Conservation (phyloP, 2,329 filamentous ascomycete species). For the Ascosphaera apis region DNA sequence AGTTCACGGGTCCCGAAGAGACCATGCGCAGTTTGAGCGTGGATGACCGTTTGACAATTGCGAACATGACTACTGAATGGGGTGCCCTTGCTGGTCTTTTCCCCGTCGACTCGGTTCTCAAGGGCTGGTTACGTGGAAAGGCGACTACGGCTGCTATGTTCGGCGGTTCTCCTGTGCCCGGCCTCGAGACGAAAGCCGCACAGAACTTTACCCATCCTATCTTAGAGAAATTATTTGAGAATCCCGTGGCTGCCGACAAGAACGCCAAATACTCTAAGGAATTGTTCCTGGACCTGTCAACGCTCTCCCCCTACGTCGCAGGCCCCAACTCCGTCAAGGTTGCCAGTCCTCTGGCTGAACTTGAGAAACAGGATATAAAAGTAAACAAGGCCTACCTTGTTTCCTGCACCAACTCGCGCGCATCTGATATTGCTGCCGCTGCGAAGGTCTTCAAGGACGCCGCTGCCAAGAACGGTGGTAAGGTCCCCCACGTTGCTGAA, state of each 20-base stretch:
- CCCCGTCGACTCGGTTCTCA: slow-evolving; percentile 51
- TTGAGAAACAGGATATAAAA: slow-evolving; percentile 51
- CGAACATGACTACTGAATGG: slow-evolving; percentile 70
- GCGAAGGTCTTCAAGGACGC: slow-evolving; percentile 70
- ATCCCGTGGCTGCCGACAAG: slow-evolving; percentile 45
- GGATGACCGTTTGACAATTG: slow-evolving; percentile 44
- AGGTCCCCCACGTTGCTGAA: slow-evolving; percentile 44
- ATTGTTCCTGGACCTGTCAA: slow-evolving; percentile 60
- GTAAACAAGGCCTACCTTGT: slow-evolving; percentile 73
- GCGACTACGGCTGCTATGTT: slow-evolving; percentile 46
- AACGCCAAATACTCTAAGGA: slow-evolving; percentile 65
- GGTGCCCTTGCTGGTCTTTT: slow-evolving; percentile 53
- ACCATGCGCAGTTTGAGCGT: slow-evolving; percentile 51
- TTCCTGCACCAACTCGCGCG: slow-evolving; percentile 69
- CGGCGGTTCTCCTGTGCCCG: slow-evolving; percentile 13
- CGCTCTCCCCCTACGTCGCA: slow-evolving; percentile 60
- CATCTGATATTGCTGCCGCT: slow-evolving; percentile 59
- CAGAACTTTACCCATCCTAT: slow-evolving; percentile 46
- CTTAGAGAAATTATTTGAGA: slow-evolving; percentile 48
- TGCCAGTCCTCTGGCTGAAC: slow-evolving; percentile 49
- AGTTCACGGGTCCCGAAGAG: slow-evolving; percentile 61
- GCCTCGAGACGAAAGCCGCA: slow-evolving; percentile 23
- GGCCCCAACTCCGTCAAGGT: slow-evolving; percentile 86
- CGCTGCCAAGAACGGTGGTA: slow-evolving; percentile 33
- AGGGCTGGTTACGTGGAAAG: slow-evolving; percentile 53